Evolutionary conservation across 2,329 filamentous ascomycete species (phyloP).

Genomic region (Phialophora macrospora): DNA sequence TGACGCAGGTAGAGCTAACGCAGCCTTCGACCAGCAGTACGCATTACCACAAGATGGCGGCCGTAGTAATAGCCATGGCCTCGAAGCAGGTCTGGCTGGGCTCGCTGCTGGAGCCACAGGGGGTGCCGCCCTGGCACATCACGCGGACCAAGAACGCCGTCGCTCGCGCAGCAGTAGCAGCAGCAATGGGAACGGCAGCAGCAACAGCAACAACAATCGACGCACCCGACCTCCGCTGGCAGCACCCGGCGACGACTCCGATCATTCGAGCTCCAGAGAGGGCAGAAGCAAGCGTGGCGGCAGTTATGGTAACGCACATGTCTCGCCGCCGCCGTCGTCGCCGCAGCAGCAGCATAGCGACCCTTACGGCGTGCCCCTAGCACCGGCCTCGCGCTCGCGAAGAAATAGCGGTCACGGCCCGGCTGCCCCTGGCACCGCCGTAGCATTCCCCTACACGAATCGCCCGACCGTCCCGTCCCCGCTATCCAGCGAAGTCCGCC

Average conservation of each 20-base stretch:
- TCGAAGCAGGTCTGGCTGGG: conserved; percentile 17
- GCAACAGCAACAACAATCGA: conserved; percentile 13
- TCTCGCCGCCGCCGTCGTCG: not conserved
- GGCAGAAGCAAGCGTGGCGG: conserved; percentile 14
- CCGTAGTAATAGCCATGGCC: conserved; percentile 7
- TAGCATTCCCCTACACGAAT: conserved; percentile 25
- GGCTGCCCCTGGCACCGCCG: conserved; percentile 17
- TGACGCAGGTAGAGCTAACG: conserved; percentile 31
- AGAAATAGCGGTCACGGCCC: conserved; percentile 29
- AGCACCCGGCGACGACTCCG: conserved; percentile 7
- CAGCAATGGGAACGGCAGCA: conserved; percentile 11
- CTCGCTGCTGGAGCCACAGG: conserved; percentile 23
- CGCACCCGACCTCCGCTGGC: conserved; percentile 11
- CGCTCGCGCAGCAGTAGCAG: conserved; percentile 27
- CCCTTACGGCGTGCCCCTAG: conserved; percentile 3
- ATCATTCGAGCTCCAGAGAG: conserved; percentile 11
- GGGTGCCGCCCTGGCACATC: conserved; percentile 21
- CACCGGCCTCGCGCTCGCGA: conserved; percentile 23
- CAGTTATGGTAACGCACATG: conserved; percentile 19
- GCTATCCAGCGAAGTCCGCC: conserved; percentile 30
- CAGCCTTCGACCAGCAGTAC: conserved; percentile 29
- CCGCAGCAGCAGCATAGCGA: not conserved
- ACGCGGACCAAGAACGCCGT: conserved; percentile 17
- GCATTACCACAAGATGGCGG: not conserved
- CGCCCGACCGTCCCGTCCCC: conserved; percentile 30